Percentiles rank a stretch among this genome's conserved stretches.
phyloP scores from a whole-genome alignment of 192 early-diverging fungal genomes.

The Physocladia obscura region DNA sequence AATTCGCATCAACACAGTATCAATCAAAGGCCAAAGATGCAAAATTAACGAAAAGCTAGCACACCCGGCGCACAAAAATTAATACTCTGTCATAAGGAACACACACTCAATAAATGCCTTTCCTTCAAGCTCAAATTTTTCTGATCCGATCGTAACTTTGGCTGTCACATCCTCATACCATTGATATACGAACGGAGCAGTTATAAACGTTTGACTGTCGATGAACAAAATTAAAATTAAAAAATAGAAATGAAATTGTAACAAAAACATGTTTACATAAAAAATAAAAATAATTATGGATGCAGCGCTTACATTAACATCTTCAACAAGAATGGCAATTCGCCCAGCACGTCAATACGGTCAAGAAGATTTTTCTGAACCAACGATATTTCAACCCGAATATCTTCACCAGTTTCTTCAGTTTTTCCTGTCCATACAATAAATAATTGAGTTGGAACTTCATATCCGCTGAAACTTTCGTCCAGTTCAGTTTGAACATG shows the following conservation, averaged over 20 bases:
- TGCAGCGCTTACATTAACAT: conserved; percentile 67
- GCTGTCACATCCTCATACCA: conserved; percentile 79
- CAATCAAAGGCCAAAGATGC: no score
- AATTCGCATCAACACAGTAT: no score
- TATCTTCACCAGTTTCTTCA: conserved; percentile 44
- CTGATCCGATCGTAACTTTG: conserved; percentile 74
- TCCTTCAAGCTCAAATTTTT: conserved; percentile 60
- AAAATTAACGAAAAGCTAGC: no score
- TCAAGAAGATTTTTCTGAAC: conserved; percentile 65
- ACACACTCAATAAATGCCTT: conserved; percentile 81
- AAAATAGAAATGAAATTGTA: neutral
- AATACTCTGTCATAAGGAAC: conserved; percentile 47
- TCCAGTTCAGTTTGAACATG: conserved; percentile 65
- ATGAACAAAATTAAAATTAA: neutral
- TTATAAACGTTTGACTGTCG: conserved; percentile 76
- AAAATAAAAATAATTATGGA: no score
- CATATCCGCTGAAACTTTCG: conserved; percentile 76
- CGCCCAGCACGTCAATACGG: conserved; percentile 86
- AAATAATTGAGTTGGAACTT: conserved; percentile 70
- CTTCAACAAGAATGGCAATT: conserved; percentile 87
- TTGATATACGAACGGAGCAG: conserved; percentile 91
- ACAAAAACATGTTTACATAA: neutral
- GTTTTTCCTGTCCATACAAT: conserved; percentile 82
- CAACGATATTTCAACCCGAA: conserved; percentile 66
- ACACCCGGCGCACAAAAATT: no score